phyloP scores from a whole-genome alignment of 2,329 filamentous ascomycete genomes.

The Colletotrichum eleusines region DNA sequence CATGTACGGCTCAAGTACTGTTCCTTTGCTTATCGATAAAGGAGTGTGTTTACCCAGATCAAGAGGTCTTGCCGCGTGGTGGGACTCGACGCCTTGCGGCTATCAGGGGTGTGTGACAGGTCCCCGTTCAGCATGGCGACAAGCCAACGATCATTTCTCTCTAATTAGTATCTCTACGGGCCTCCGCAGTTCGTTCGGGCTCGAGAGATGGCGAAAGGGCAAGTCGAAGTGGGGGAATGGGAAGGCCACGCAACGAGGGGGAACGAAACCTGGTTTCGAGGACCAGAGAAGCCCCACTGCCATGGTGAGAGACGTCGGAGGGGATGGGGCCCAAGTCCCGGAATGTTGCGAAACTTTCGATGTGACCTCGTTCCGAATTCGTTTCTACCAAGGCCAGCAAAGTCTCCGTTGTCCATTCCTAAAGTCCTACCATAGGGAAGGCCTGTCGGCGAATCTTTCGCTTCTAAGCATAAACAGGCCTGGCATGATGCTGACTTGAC shows the following conservation, averaged over 20 bases:
- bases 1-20: background rate
- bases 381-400: background rate
- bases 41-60: background rate
- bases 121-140: background rate
- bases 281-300: background rate
- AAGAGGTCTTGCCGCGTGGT: background rate
- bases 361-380: background rate
- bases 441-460: background rate
- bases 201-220: background rate
- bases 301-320: background rate
- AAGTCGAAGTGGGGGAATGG: background rate
- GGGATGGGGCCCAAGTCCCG: background rate
- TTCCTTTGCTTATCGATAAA: background rate
- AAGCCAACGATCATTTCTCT: background rate
- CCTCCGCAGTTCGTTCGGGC: background rate
- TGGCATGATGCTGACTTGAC: background rate
- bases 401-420: background rate
- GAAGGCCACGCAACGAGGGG: background rate
- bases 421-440: background rate
- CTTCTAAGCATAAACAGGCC: background rate
- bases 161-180: too few relatives aligned
- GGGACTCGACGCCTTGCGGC: background rate
- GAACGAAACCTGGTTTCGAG: background rate
- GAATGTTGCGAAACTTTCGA: background rate
- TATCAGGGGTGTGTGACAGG: background rate